Evolutionary conservation across 139 green algal genomes (phyloP).

Genomic region (Mesotaenium endlicherianum): DNA sequence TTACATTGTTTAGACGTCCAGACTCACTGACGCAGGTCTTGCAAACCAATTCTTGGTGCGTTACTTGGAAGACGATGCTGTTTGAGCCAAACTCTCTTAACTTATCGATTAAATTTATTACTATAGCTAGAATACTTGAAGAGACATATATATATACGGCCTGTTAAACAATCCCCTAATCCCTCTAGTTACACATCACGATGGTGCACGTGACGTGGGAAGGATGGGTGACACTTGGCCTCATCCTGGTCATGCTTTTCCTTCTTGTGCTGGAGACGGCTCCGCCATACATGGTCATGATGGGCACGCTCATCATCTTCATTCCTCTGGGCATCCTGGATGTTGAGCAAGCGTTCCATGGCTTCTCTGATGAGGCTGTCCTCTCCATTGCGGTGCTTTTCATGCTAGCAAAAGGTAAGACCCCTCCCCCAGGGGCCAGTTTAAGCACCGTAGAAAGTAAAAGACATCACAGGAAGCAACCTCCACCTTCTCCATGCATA

Average conservation of each 20-base stretch:
- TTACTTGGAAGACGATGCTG: not conserved
- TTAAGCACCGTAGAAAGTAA: too few species aligned
- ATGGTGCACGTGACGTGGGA: slow-evolving; percentile 38
- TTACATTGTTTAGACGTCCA: too few species aligned
- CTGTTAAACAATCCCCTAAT: not conserved
- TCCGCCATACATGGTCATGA: slow-evolving; percentile 41
- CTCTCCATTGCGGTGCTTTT: slow-evolving; percentile 41
- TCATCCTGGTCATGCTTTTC: slow-evolving; percentile 37
- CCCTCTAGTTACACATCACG: too few species aligned
- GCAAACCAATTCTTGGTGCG: not conserved
- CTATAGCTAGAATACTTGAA: not conserved
- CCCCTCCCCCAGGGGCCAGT: too few species aligned
- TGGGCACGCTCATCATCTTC: slow-evolving; percentile 29
- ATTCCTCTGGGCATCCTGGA: slow-evolving; percentile 27
- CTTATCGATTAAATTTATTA: not conserved
- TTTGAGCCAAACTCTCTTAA: not conserved
- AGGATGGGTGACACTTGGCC: slow-evolving; percentile 19
- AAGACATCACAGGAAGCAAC: too few species aligned
- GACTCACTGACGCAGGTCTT: too few species aligned
- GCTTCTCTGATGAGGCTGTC: slow-evolving; percentile 34
- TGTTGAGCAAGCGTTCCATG: slow-evolving; percentile 37
- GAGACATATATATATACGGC: not conserved
- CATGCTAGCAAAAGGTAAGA: slow-evolving; percentile 41
- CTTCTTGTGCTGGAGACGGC: slow-evolving; percentile 29
- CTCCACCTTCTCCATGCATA: too few species aligned